phyloP scores from a whole-genome alignment of 257 asterid species.

The Lycium barbarum region DNA sequence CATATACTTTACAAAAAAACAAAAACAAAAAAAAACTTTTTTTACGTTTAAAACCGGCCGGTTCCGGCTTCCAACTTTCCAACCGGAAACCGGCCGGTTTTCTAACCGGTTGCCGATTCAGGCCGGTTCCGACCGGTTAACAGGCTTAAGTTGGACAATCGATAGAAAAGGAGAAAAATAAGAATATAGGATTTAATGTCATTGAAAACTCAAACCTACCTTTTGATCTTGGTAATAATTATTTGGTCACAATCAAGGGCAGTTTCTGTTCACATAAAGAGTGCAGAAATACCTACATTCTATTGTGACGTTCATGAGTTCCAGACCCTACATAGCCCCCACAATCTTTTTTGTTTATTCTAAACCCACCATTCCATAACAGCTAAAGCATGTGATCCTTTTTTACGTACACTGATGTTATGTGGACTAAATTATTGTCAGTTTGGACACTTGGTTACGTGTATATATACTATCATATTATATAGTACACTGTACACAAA shows the following conservation, averaged over 20 bases:
- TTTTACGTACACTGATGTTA: conserved; percentile 22
- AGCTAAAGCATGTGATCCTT: conserved; percentile 36
- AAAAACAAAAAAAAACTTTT: too few species aligned
- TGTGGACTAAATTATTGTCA: conserved; percentile 33
- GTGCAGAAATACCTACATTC: conserved; percentile 30
- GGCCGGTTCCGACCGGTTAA: too few species aligned
- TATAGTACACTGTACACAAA: conserved; percentile 1
- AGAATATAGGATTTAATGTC: not conserved
- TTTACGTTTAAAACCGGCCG: too few species aligned
- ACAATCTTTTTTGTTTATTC: conserved; percentile 9
- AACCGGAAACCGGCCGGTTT: too few species aligned
- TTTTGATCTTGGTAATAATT: not conserved
- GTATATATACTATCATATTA: not conserved
- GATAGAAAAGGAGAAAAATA: not conserved
- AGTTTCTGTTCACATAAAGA: conserved; percentile 25
- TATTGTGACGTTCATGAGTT: conserved; percentile 25
- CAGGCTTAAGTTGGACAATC: not conserved
- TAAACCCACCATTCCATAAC: conserved; percentile 29
- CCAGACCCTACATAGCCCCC: conserved; percentile 24
- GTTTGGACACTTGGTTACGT: conserved; percentile 16
- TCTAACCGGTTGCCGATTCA: too few species aligned
- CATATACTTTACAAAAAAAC: too few species aligned
- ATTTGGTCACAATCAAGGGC: conserved; percentile 5
- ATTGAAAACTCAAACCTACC: conserved; percentile 19
- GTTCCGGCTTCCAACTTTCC: too few species aligned